Evolutionary conservation across 805 yeast species (phyloP), one percentile per base, ranked within the genome.

Genomic region (Candida maris): DNA sequence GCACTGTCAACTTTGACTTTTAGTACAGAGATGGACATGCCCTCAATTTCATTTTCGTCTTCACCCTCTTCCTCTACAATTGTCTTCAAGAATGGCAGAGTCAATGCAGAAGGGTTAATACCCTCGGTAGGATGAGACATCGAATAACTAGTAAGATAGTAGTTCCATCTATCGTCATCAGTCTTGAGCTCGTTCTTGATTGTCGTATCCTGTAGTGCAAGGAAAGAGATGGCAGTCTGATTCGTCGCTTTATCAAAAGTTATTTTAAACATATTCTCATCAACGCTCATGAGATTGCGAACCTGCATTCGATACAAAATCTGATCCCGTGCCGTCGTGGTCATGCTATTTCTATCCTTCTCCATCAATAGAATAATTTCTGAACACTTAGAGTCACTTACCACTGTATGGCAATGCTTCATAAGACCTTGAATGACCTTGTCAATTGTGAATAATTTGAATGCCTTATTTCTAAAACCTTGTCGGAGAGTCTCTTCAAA

Each of bases 51-150:
- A 34, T 52, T 59, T 8, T 62, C 65, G 27, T 56, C 58, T 14
- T 65, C 65, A 22, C 62, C 71, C 8, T 75, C 74, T 32, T 65
- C 71, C 30, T 77, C 76, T 30, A 79, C 62, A 35, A 68, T 71
- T 4, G 74, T 57, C 48, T 78, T 81, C 46, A 85, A 65, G 61
- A 91, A 84, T 18, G 97, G 97, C 60, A 86, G 69, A 44, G 75
- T 73, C 37, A 93, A 73, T 47, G 78, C 79, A 28, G 83, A 79
- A 14, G 85, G 77, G 13, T 87, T 80, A 13, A 93, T 83, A 20
- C 97, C 97, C 61, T 93, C 99, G 2, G 99, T 93, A 25, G 98
- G 97, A 52, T 87, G 95, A 3, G 95, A 83, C 85, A 93, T 83
- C 28, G 89, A 76, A 59, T 84, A 93, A 28, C 95, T 85, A 0